Base-by-base conservation (phyloP, 2,329 filamentous ascomycete species). In the Talaromyces sp. region DNA sequence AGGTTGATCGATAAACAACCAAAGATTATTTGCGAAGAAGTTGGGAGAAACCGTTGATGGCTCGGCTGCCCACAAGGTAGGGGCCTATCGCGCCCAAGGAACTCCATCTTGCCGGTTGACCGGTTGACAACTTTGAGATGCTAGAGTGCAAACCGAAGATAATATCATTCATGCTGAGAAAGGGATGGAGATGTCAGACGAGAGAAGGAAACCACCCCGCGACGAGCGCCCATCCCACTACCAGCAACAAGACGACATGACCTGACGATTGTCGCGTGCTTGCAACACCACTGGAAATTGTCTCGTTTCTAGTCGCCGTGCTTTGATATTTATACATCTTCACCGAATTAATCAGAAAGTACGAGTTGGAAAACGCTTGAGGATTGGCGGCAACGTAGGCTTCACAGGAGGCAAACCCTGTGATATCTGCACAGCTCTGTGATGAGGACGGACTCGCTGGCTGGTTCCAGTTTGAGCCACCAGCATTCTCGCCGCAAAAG, bases 401-500 rank as follows among this genome's bases (percentile, higher is more conserved):
- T 36, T 88, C 75, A 80, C 93, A 97, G 0, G 87, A 88, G 40
- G 61, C 29, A 25, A n/a, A 34, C 17, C 78, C 68, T 0, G 87
- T 90, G 69, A 86, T 81, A 40, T 84, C 78, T 1, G 83, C 78
- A 76, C 91, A 93, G 54, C 84, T 83, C 67, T 62, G 58, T n/a
- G 40, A 7, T 49, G 43, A 31, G 19, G 43, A 34, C 7, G 47
- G n/a, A 27, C 51, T 45, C 83, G 43, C 75, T 72, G 59, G 73
- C 72, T 89, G 90, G 96, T 38, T 88, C 86, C 51, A 63, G n/a
- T 58, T 63, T 22, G 61, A 34, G 11, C 81, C 75, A 19, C 91
- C 91, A 4, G 92, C 93, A 93, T 92, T 97, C 72, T 90, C 86
- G 22, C 93, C 93, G 77, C 93, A 97, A 76, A 96, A 92, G 8